Conservation (phyloP, 352 stramenopile genomes). For the Pythium dissotocum region DNA sequence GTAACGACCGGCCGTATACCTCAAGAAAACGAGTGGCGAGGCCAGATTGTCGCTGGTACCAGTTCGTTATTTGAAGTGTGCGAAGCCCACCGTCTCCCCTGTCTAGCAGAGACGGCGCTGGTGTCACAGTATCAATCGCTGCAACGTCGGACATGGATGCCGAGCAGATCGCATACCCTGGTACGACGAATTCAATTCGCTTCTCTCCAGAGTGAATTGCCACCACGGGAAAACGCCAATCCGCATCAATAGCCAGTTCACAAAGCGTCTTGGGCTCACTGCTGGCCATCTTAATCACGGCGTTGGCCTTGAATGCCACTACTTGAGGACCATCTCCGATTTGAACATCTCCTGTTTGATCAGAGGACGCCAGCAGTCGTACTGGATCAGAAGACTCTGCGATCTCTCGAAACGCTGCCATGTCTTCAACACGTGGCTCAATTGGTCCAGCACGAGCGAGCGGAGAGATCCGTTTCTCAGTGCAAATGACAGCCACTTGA, state of each 20-base stretch:
- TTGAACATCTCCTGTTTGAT: not conserved
- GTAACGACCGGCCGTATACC: not conserved
- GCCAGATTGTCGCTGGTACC: not conserved
- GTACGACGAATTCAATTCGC: not conserved
- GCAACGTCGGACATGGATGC: not conserved
- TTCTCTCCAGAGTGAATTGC: not conserved
- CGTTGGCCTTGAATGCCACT: not conserved
- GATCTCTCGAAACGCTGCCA: not conserved
- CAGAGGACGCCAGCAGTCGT: not conserved
- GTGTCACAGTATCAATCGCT: not conserved
- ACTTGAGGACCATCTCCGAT: not conserved
- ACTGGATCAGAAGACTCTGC: not conserved
- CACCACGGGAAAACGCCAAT: not conserved
- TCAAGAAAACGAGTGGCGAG: not conserved
- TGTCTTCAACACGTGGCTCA: not conserved
- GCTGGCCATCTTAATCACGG: not conserved
- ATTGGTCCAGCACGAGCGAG: not conserved
- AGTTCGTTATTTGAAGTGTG: not conserved
- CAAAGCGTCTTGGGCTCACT: not conserved
- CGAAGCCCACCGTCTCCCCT: not conserved
- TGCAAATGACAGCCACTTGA: not conserved
- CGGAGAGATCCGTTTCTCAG: not conserved
- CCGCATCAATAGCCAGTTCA: not conserved
- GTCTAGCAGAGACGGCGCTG: not conserved
- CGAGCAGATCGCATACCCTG: not conserved